Evolutionary conservation across 768 basidiomycete species (phyloP).

Genomic region (Leccinellum luteum): DNA sequence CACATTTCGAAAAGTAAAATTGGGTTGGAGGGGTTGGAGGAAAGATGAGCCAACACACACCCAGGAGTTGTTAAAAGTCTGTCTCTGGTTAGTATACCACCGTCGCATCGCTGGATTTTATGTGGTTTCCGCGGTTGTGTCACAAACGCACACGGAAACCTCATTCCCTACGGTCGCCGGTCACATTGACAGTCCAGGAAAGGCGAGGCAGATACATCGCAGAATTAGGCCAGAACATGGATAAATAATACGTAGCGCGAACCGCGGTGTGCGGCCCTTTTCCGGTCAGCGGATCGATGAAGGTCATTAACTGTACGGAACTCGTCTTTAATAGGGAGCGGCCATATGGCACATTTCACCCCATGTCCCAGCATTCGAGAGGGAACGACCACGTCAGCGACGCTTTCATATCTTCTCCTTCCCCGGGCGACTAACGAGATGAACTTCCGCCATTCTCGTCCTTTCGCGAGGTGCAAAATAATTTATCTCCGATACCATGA

Average conservation of each 20-base stretch:
- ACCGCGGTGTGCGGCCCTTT: constrained; percentile 10
- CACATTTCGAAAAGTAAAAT: constrained; percentile 48
- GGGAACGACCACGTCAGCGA: neutral
- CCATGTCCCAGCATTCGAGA: constrained; percentile 1
- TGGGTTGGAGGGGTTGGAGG: constrained; percentile 13
- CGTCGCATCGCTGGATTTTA: constrained; percentile 23
- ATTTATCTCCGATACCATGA: constrained; percentile 31
- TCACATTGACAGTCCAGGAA: constrained; percentile 32
- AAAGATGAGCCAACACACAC: constrained; percentile 12
- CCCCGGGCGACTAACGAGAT: constrained; percentile 19
- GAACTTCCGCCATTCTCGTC: constrained; percentile 17
- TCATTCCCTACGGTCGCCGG: constrained; percentile 35
- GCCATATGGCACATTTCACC: neutral
- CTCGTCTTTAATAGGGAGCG: constrained; percentile 5
- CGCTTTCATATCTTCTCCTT: constrained; percentile 3
- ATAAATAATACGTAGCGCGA: constrained; percentile 21
- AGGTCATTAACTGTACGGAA: constrained; percentile 12
- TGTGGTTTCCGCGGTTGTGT: constrained; percentile 31
- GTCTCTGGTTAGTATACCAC: constrained; percentile 13
- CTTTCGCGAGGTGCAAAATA: constrained; percentile 17
- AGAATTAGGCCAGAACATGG: constrained; percentile 17
- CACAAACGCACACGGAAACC: constrained; percentile 39
- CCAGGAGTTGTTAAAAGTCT: constrained; percentile 18
- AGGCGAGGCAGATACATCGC: constrained; percentile 35
- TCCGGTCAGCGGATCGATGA: constrained; percentile 6